These are phyloP conservation scores for Nidula niveotomentosa DNA, from an alignment of 1,284 basidiomycete genomes.

Conservation along the genomic window DNA sequence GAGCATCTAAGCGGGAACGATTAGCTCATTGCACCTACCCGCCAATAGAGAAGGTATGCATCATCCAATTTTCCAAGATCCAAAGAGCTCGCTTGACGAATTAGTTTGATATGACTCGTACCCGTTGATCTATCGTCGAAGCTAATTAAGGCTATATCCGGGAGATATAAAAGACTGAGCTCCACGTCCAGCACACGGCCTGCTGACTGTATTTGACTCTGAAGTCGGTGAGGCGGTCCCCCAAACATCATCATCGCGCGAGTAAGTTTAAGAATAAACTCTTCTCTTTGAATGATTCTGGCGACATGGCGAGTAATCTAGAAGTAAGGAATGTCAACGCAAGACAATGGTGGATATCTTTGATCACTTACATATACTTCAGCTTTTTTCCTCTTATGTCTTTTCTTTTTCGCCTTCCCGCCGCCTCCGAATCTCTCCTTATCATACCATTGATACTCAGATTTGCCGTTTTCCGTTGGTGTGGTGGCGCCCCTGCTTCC, in stretches of 20 bases:
- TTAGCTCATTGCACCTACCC: constrained; percentile 36
- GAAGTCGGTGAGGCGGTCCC: constrained; percentile 86
- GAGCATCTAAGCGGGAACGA: background rate
- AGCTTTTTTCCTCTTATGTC: constrained; percentile 71
- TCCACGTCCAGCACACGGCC: constrained; percentile 85
- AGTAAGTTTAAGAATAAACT: constrained; percentile 88
- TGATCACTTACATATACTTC: constrained; percentile 67
- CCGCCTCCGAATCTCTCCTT: constrained; percentile 27
- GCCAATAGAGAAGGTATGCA: constrained; percentile 82
- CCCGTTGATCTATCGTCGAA: constrained; percentile 84
- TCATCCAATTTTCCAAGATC: constrained; percentile 80
- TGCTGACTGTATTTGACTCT: constrained; percentile 85
- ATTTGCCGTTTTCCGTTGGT: constrained; percentile 14
- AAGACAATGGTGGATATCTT: constrained; percentile 3
- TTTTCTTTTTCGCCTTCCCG: constrained; percentile 47
- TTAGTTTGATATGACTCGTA: constrained; percentile 86
- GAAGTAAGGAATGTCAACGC: constrained; percentile 1
- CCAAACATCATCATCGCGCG: constrained; percentile 96
- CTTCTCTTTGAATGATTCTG: constrained; percentile 83
- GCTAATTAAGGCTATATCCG: constrained; percentile 80
- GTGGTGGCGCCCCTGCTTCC: constrained; percentile 27
- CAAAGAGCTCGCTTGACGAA: constrained; percentile 73
- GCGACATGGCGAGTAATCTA: constrained; percentile 92
- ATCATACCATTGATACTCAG: constrained; percentile 11
- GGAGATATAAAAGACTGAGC: constrained; percentile 85